Conservation (phyloP, 495 filamentous ascomycete genomes). For the Hypoxylon subgilvum region DNA sequence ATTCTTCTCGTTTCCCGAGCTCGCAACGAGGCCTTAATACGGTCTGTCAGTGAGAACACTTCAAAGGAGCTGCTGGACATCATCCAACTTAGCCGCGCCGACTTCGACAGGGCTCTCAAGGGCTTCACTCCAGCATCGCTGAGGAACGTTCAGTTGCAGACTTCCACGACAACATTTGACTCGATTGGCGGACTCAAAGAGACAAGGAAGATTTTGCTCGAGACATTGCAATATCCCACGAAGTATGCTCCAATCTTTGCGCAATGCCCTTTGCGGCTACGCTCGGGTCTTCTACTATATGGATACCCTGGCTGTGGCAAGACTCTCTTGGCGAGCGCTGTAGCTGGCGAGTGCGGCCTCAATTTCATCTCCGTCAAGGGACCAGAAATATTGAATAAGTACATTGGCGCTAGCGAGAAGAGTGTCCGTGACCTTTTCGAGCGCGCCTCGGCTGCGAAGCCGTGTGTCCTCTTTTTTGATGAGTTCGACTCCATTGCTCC, state of each 20-base stretch:
- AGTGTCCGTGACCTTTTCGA: conserved; percentile 93
- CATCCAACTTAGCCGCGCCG: conserved; percentile 68
- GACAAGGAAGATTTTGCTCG: conserved; percentile 84
- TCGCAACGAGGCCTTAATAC: conserved; percentile 87
- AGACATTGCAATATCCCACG: conserved; percentile 95
- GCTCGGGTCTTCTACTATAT: conserved; percentile 90
- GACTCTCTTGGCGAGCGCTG: conserved; percentile 88
- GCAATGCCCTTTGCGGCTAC: conserved; percentile 87
- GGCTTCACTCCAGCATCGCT: conserved; percentile 95
- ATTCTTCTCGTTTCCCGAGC: conserved; percentile 84
- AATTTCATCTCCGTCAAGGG: conserved; percentile 99
- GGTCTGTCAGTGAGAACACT: conserved; percentile 60
- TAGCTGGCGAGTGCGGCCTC: conserved; percentile 93
- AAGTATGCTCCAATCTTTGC: conserved; percentile 98
- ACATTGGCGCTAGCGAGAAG: conserved; percentile 96
- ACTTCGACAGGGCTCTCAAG: conserved; percentile 82
- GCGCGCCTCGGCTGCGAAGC: conserved; percentile 83
- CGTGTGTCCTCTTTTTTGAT: conserved; percentile 95
- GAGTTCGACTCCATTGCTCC: conserved; percentile 98
- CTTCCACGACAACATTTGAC: conserved; percentile 83
- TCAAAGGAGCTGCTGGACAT: conserved; percentile 38
- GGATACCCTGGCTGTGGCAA: conserved; percentile 97
- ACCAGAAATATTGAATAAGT: conserved; percentile 97
- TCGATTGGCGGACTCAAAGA: conserved; percentile 87
- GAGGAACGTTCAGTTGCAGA: conserved; percentile 89